Conservation (phyloP, 2,329 filamentous ascomycete species). For the Colletotrichum sp. region DNA sequence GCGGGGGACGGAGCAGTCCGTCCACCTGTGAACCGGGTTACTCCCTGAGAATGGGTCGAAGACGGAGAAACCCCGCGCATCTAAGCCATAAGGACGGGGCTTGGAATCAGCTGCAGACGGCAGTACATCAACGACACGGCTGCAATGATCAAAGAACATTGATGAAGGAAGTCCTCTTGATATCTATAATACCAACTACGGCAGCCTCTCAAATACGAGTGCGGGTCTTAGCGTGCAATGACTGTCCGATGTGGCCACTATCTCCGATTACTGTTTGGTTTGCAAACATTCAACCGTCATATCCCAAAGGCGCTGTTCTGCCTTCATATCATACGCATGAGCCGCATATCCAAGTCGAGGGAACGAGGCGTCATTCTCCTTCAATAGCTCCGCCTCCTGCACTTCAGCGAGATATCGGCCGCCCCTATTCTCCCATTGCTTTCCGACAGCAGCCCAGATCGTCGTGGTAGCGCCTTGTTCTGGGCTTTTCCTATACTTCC, state of each 20-base stretch:
- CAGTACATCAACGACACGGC: not conserved
- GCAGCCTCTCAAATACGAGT: not conserved
- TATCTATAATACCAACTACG: not conserved
- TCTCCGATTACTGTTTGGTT: not conserved
- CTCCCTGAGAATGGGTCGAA: not conserved
- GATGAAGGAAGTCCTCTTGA: not conserved
- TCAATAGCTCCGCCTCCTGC: constrained; percentile 20
- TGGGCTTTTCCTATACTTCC: constrained; percentile 16
- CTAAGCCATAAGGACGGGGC: not conserved
- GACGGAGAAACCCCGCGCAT: not conserved
- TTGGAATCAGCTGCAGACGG: not conserved
- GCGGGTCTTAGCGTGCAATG: not conserved
- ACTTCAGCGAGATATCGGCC: constrained; percentile 50
- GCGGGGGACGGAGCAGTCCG: not conserved
- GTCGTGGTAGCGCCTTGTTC: constrained; percentile 54
- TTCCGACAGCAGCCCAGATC: constrained; percentile 45
- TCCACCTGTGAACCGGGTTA: not conserved
- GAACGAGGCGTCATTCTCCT: not conserved
- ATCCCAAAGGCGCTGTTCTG: not conserved
- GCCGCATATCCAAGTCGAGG: not conserved
- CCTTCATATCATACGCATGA: not conserved
- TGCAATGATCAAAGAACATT: not conserved
- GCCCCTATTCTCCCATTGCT: constrained; percentile 46
- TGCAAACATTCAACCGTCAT: not conserved
- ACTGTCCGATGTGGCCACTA: not conserved